Evolutionary conservation across 768 basidiomycete species (phyloP).

Genomic region (Leccinum aurantiacum): DNA sequence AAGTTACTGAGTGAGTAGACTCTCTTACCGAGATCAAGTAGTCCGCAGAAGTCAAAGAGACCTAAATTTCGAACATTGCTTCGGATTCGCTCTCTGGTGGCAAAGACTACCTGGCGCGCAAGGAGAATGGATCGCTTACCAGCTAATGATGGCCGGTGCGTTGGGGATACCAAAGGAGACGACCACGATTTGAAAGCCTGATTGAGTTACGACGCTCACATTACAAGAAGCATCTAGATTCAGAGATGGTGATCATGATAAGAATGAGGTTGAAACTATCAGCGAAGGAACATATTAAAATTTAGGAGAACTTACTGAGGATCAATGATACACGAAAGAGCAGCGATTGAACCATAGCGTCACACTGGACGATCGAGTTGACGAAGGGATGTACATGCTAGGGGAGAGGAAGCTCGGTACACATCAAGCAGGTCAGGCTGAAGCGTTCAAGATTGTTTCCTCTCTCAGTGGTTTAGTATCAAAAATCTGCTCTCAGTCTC

Average conservation of each 20-base stretch:
- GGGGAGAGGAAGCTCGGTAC: background rate
- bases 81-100: conserved; percentile 9
- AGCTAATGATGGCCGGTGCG: conserved; percentile 14
- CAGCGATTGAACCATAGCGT: conserved; percentile 11
- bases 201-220: background rate
- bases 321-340: conserved; percentile 17
- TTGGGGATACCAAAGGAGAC: conserved; percentile 14
- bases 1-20: background rate
- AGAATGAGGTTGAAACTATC: conserved; percentile 9
- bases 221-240: background rate
- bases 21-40: conserved; percentile 22
- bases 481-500: no score
- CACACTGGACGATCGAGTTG: conserved; percentile 21
- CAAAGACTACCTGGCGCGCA: conserved; percentile 11
- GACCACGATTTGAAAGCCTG: conserved; percentile 25
- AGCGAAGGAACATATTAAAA: background rate
- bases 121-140: conserved; percentile 14
- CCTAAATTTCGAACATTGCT: conserved; percentile 24
- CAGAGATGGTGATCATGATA: conserved; percentile 11
- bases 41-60: conserved; percentile 21
- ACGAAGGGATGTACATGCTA: conserved; percentile 9
- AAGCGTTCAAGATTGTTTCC: no score
- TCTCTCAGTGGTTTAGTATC: no score
- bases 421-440: background rate
- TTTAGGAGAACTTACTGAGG: conserved; percentile 19